phyloP scores from a whole-genome alignment of 2,329 filamentous ascomycete genomes.

The Shiraia sp. region DNA sequence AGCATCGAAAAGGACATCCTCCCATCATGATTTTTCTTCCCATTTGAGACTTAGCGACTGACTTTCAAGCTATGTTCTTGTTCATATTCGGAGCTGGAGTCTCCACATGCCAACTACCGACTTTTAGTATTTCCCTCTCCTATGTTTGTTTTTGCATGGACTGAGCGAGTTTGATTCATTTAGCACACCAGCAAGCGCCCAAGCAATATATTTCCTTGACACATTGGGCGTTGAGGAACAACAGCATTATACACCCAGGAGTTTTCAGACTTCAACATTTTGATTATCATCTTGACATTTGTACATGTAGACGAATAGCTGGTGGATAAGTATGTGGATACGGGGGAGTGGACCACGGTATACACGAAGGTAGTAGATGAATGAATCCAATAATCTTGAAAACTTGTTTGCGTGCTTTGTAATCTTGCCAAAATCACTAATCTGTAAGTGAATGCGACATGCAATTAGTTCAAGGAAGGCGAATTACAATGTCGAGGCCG shows the following conservation, averaged over 20 bases:
- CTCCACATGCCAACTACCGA: conserved; percentile 3
- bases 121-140: conserved; percentile 2
- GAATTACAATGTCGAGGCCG: no score
- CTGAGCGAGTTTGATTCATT: no score
- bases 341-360: background rate
- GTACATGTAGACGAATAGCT: background rate
- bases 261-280: no score
- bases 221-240: no score
- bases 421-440: no score
- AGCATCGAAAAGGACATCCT: conserved; percentile 22
- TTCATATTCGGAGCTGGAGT: conserved; percentile 7
- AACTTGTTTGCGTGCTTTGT: no score
- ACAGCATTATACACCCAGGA: no score
- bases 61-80: conserved; percentile 4
- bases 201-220: no score
- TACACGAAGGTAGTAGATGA: background rate
- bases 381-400: background rate
- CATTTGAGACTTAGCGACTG: background rate
- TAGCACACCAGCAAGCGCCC: no score
- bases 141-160: conserved; percentile 1
- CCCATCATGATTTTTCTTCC: conserved; percentile 19
- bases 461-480: no score
- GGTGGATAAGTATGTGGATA: background rate
- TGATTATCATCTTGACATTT: no score
- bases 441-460: no score